Conservation (phyloP, 1,284 basidiomycete species). For the Ceratobasidium sp. region DNA sequence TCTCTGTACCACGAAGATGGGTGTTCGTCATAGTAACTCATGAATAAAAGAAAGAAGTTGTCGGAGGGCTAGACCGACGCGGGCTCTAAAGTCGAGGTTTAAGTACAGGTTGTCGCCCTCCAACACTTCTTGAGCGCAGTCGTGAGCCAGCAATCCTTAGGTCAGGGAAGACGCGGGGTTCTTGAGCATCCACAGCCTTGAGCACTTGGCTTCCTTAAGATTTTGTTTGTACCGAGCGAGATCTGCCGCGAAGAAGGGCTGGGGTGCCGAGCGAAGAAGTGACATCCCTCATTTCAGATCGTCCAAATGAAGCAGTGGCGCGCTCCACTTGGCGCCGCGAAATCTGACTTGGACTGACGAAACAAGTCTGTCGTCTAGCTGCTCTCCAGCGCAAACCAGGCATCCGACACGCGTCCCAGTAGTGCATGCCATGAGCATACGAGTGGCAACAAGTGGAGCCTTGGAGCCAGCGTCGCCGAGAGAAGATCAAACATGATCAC, state of each 20-base stretch:
- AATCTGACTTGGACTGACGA: too few relatives aligned
- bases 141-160: background rate
- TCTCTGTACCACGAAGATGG: constrained; percentile 14
- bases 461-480: too few relatives aligned
- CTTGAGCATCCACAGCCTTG: background rate
- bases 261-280: background rate
- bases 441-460: too few relatives aligned
- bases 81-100: background rate
- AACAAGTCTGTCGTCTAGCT: too few relatives aligned
- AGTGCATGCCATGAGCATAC: too few relatives aligned
- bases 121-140: background rate
- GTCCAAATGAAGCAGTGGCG: background rate
- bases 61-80: background rate
- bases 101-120: background rate
- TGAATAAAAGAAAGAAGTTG: background rate
- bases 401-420: too few relatives aligned
- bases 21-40: constrained; percentile 9
- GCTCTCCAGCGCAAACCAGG: too few relatives aligned
- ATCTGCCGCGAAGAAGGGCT: background rate
- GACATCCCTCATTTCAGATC: background rate
- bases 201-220: background rate
- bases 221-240: background rate
- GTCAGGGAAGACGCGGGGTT: background rate
- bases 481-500: background rate
- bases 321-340: too few relatives aligned